Conservation (phyloP, 2,329 filamentous ascomycete species). For the Colletotrichum acutatum region DNA sequence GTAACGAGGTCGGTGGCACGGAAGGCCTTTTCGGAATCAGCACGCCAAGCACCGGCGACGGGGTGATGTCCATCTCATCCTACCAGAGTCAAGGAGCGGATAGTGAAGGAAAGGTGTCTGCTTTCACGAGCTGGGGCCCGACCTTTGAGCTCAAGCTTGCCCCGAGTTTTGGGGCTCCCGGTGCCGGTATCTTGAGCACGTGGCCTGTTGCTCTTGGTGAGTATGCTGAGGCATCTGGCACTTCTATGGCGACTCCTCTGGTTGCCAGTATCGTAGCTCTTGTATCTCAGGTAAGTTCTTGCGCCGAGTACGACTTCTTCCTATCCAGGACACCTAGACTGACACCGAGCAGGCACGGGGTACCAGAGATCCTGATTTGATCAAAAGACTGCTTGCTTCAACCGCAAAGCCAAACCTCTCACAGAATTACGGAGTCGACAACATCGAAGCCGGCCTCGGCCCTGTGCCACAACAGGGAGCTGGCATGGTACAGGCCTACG, state of each 20-base stretch:
- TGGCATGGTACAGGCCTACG: conserved; percentile 69
- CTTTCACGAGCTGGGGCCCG: conserved; percentile 70
- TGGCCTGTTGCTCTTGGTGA: conserved; percentile 57
- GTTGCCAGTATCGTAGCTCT: conserved; percentile 66
- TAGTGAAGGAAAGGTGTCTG: conserved; percentile 18
- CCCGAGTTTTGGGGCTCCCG: conserved; percentile 65
- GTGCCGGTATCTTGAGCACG: conserved; percentile 68
- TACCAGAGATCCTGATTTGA: conserved; percentile 57
- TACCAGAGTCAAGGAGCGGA: conserved; percentile 53
- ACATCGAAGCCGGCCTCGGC: conserved; percentile 41
- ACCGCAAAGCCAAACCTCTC: conserved; percentile 58
- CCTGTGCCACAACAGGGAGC: conserved; percentile 70
- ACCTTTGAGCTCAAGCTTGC: conserved; percentile 68
- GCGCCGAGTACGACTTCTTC: accelerated
- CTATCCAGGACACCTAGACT: not conserved
- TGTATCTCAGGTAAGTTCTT: conserved; percentile 54
- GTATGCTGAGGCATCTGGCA: conserved; percentile 66
- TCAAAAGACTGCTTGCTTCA: conserved; percentile 61
- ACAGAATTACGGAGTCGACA: not conserved
- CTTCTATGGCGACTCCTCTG: conserved; percentile 70
- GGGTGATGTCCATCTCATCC: conserved; percentile 61
- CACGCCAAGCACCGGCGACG: conserved; percentile 59
- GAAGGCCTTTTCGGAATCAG: conserved; percentile 61
- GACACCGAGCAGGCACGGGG: conserved; percentile 45
- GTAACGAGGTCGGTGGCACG: conserved; percentile 55